These are phyloP conservation scores for Bruguiera parviflora DNA, from an alignment of 345 rosid genomes.

Conservation along the genomic window DNA sequence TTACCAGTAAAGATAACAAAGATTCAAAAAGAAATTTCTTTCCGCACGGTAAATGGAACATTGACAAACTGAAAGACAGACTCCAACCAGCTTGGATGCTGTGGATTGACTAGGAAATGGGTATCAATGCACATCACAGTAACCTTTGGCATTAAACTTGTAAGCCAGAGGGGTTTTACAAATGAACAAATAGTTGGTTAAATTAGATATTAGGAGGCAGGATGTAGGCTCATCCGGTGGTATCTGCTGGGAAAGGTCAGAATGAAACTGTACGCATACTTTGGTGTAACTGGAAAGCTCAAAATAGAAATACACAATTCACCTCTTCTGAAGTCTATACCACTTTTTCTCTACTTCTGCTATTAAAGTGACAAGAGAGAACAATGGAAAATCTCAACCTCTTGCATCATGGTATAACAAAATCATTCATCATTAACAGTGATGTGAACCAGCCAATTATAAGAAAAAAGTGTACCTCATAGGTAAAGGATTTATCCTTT, in stretches of 20 bases:
- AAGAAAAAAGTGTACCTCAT: constrained; percentile 56
- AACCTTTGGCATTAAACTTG: not conserved
- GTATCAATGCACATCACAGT: not conserved
- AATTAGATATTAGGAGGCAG: not conserved
- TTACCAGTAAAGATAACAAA: not conserved
- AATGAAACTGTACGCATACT: too few relatives aligned
- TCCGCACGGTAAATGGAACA: not conserved
- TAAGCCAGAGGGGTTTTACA: too few relatives aligned
- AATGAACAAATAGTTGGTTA: not conserved
- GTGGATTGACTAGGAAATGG: not conserved
- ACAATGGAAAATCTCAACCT: not conserved
- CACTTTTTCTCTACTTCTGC: not conserved
- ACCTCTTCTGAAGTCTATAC: not conserved
- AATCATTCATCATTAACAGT: not conserved
- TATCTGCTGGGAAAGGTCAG: not conserved
- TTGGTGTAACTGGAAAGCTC: not conserved
- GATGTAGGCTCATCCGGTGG: not conserved
- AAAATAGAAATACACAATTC: not conserved
- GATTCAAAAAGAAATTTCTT: not conserved
- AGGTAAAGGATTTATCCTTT: constrained; percentile 80
- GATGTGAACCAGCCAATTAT: constrained; percentile 8
- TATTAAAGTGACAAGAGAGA: not conserved
- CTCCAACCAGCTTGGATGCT: not conserved
- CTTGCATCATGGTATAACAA: not conserved
- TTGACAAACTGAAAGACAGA: not conserved